These are phyloP conservation scores for Cyclocybe cylindracea DNA, from an alignment of 768 basidiomycete species.

Conservation along the genomic window DNA sequence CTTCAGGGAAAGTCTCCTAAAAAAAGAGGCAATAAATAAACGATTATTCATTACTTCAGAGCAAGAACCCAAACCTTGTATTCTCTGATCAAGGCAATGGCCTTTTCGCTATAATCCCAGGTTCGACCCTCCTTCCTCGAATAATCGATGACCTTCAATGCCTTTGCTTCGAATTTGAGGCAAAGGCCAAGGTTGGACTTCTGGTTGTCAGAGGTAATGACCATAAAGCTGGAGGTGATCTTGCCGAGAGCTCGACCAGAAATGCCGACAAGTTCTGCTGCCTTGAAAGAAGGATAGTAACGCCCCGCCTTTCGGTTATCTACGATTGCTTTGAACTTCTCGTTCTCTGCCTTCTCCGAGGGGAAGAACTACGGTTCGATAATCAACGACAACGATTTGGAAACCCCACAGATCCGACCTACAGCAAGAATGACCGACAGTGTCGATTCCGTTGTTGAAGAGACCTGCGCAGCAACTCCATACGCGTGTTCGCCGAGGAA, in stretches of 20 bases:
- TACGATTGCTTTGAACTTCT: constrained; percentile 75
- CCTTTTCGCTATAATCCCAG: constrained; percentile 95
- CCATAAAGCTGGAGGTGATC: constrained; percentile 94
- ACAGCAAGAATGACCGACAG: constrained; percentile 91
- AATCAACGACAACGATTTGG: neutral
- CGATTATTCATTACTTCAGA: neutral
- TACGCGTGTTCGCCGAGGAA: constrained; percentile 95
- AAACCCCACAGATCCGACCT: constrained; percentile 16
- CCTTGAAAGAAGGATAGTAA: constrained; percentile 82
- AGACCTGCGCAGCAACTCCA: constrained; percentile 93
- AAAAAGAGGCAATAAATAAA: constrained; percentile 2
- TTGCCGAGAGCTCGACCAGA: constrained; percentile 81
- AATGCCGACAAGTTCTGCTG: constrained; percentile 72
- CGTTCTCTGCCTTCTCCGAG: constrained; percentile 77
- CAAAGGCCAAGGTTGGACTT: constrained; percentile 93
- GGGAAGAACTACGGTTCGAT: constrained; percentile 72
- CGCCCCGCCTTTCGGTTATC: constrained; percentile 44
- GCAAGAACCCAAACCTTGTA: constrained; percentile 64
- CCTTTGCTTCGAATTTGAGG: constrained; percentile 95
- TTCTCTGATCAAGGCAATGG: constrained; percentile 75
- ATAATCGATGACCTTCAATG: constrained; percentile 91
- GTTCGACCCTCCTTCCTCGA: constrained; percentile 78
- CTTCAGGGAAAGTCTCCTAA: constrained; percentile 79
- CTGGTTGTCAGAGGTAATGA: constrained; percentile 68
- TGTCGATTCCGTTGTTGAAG: constrained; percentile 63